phyloP scores from a whole-genome alignment of 306 rosid species.

The Carpinus fangiana region DNA sequence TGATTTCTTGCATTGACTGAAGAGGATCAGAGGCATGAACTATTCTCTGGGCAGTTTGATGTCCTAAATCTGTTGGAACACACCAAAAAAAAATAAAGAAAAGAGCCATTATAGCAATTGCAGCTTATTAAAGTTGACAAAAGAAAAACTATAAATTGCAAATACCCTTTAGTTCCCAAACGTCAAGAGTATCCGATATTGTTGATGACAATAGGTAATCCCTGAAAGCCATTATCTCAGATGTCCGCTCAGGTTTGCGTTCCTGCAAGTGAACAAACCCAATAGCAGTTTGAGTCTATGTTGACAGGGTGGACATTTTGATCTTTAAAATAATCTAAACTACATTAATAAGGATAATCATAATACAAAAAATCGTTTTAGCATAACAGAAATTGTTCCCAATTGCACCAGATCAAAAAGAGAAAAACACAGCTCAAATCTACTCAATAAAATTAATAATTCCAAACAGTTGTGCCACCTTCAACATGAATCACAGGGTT shows the following conservation, averaged over 20 bases:
- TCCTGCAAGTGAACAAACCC: slow-evolving; percentile 57
- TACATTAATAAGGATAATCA: background rate
- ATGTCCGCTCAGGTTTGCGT: slow-evolving; percentile 78
- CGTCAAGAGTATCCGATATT: slow-evolving; percentile 87
- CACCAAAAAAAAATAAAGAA: slow-evolving; percentile 2
- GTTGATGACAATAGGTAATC: slow-evolving; percentile 90
- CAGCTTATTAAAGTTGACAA: slow-evolving; percentile 6
- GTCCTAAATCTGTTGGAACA: slow-evolving; percentile 75
- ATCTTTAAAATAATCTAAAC: background rate
- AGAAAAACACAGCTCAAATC: background rate
- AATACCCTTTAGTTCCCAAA: slow-evolving; percentile 96
- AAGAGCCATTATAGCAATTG: slow-evolving; percentile 22
- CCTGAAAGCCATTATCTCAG: slow-evolving; percentile 93
- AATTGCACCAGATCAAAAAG: background rate
- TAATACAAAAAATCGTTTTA: background rate
- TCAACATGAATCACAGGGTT: background rate
- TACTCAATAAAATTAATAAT: background rate
- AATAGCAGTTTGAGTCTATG: slow-evolving; percentile 17
- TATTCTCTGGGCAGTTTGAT: slow-evolving; percentile 98
- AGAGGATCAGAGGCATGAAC: slow-evolving; percentile 97
- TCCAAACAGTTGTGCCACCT: background rate
- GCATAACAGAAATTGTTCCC: background rate
- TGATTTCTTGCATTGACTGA: slow-evolving; percentile 97
- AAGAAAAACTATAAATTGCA: slow-evolving; percentile 15
- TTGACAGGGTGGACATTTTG: background rate